phyloP scores from a whole-genome alignment of 148 eudicot genomes.

The Amaranthus palmeri region DNA sequence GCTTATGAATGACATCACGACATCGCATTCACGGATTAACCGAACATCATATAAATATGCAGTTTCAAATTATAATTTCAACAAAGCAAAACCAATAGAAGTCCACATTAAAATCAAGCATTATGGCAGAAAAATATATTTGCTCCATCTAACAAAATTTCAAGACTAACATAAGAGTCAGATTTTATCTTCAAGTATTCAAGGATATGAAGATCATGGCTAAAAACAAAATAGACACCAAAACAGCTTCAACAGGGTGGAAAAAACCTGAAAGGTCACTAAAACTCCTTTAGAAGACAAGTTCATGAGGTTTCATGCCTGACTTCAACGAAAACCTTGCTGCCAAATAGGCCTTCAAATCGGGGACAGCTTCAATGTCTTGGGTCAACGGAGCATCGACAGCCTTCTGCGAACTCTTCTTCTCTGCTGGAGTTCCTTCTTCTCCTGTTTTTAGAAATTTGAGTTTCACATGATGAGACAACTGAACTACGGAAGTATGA shows the following conservation, averaged over 20 bases:
- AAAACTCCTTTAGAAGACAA: constrained; percentile 36
- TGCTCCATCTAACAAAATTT: constrained; percentile 12
- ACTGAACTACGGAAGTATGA: neutral
- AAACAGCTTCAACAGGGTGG: neutral
- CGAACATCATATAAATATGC: no score
- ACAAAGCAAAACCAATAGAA: neutral
- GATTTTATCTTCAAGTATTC: neutral
- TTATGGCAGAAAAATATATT: neutral
- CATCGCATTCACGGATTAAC: no score
- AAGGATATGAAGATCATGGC: neutral
- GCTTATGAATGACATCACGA: no score
- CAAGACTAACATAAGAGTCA: neutral
- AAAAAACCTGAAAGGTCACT: constrained; percentile 2
- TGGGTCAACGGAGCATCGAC: constrained; percentile 42
- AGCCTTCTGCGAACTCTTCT: constrained; percentile 53
- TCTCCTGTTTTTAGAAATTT: constrained; percentile 27
- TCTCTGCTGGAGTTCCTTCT: constrained; percentile 53
- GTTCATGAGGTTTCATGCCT: constrained; percentile 69
- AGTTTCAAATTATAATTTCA: no score
- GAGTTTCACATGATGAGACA: neutral
- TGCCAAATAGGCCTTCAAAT: constrained; percentile 48
- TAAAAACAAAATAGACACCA: neutral
- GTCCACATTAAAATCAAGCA: no score
- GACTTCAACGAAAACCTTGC: constrained; percentile 51
- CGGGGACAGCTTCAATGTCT: constrained; percentile 41